Percentiles rank a stretch among this genome's conserved stretches.
Evolutionary conservation across 2,329 filamentous ascomycete species (phyloP).

Genomic region (Sporothrix humicola): DNA sequence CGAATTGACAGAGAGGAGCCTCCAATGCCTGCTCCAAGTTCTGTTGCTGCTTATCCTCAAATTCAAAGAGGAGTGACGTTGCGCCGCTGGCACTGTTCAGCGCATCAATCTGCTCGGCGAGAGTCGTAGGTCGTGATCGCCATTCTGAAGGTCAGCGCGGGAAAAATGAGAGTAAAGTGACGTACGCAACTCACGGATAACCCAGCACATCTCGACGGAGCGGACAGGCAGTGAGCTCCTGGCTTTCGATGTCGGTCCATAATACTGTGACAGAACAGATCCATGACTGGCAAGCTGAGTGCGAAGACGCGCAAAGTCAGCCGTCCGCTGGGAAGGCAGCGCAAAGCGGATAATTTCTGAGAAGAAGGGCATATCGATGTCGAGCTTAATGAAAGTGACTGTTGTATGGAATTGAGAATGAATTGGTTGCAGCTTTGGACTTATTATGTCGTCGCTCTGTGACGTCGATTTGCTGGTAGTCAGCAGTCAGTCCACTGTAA

Average conservation of each 20-base stretch:
- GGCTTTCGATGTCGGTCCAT: background rate
- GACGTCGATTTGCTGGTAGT: background rate
- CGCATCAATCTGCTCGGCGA: background rate
- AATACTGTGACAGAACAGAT: background rate
- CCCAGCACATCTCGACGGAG: background rate
- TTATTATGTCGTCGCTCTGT: background rate
- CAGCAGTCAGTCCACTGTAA: too few species aligned
- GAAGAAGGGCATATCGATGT: background rate
- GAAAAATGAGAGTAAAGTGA: background rate
- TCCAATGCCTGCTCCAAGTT: background rate
- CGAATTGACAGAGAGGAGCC: background rate
- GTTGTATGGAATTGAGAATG: too few species aligned
- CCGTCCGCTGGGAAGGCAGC: background rate
- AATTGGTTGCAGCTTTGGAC: too few species aligned
- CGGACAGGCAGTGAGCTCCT: background rate
- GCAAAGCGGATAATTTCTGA: constrained; percentile 1
- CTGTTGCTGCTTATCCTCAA: background rate
- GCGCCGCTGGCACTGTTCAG: background rate
- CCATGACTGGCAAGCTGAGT: background rate
- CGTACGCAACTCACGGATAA: background rate
- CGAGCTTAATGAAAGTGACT: background rate
- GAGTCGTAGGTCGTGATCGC: background rate
- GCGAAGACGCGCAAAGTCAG: background rate
- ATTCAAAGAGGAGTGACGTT: background rate
- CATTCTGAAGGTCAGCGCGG: background rate